Conservation (phyloP, 1,284 basidiomycete genomes). For the Apiotrichum veenhuisii region DNA sequence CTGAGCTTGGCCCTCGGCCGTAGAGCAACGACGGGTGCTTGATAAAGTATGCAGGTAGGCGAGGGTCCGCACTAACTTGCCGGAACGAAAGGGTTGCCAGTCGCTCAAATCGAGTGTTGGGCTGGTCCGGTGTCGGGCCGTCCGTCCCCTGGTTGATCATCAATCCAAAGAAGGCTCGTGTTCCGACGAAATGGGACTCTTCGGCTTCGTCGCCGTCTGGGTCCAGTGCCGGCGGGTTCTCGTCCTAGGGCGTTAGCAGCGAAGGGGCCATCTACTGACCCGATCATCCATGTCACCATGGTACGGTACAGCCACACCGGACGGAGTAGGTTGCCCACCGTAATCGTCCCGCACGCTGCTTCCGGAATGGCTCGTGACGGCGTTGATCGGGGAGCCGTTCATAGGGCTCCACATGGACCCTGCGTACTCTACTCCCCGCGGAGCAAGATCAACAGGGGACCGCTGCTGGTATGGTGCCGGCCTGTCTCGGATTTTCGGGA, state of each 20-base stretch:
- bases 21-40: slow-evolving; percentile 33
- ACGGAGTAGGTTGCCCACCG: too few relatives aligned
- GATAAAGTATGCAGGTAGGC: slow-evolving; percentile 37
- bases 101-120: slow-evolving; percentile 7
- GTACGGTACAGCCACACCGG: not conserved
- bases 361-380: not conserved
- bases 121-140: not conserved
- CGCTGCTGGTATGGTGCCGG: too few relatives aligned
- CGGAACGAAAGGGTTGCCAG: slow-evolving; percentile 27
- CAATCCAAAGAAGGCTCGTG: slow-evolving; percentile 25
- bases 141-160: slow-evolving; percentile 9
- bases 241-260: not conserved
- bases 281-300: not conserved
- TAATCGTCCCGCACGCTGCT: not conserved
- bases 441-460: too few relatives aligned
- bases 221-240: slow-evolving; percentile 20
- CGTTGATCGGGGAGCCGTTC: not conserved
- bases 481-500: too few relatives aligned
- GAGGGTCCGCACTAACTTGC: slow-evolving; percentile 32
- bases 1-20: slow-evolving; percentile 25
- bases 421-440: not conserved
- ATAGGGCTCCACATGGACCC: not conserved
- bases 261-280: not conserved
- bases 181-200: slow-evolving; percentile 34
- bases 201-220: slow-evolving; percentile 19